phyloP scores from a whole-genome alignment of 2,329 filamentous ascomycete genomes.

The Apiospora rasikravindrae region DNA sequence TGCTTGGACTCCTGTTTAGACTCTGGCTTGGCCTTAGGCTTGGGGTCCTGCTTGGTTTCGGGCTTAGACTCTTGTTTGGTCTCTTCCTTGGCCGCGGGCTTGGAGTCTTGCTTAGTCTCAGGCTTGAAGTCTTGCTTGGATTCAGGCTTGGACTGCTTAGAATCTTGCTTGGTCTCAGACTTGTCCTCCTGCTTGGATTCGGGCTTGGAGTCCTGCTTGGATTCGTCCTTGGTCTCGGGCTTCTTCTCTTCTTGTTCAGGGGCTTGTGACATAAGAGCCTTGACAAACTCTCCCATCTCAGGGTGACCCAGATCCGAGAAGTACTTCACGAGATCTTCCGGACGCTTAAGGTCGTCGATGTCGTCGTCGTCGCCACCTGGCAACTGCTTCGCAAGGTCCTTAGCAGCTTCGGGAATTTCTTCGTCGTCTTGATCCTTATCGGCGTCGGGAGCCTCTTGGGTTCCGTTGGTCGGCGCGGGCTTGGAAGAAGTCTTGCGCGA shows the following conservation, averaged over 20 bases:
- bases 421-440: neutral
- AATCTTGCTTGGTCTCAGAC: neutral
- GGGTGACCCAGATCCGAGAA: slow-evolving; percentile 34
- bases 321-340: slow-evolving; percentile 32
- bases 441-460: neutral
- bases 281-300: slow-evolving; percentile 38
- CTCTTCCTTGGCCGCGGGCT: neutral
- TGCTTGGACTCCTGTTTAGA: neutral
- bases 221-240: neutral
- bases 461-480: neutral
- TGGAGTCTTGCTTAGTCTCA: neutral
- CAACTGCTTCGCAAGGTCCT: neutral
- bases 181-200: no score
- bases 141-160: neutral
- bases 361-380: neutral
- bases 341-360: neutral
- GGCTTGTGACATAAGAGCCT: slow-evolving; percentile 29
- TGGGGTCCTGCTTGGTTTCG: neutral
- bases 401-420: neutral
- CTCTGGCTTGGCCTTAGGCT: neutral
- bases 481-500: neutral
- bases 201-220: neutral
- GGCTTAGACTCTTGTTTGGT: no score
- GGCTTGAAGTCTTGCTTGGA: neutral
- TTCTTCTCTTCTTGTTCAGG: slow-evolving; percentile 18